A percentile compares a stretch with the other conserved stretches of the same genome.
phyloP scores from a whole-genome alignment of 306 rosid species.

The Calophaca sinica region DNA sequence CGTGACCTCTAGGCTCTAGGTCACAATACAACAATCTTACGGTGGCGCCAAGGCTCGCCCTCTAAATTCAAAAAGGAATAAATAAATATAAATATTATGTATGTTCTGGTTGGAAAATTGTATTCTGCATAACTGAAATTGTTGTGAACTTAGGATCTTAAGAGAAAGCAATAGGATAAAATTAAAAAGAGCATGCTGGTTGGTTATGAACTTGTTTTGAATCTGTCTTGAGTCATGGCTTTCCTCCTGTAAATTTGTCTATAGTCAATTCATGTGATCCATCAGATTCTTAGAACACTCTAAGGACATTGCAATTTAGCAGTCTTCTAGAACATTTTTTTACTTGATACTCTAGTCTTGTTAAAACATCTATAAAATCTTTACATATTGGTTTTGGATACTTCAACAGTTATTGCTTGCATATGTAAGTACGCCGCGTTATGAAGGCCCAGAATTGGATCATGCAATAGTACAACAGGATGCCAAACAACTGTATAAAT shows the following conservation, averaged over 20 bases:
- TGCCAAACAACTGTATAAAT: slow-evolving; percentile 45
- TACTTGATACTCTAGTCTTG: background rate
- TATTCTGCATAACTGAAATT: no score
- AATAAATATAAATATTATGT: no score
- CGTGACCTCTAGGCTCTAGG: no score
- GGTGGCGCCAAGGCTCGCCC: no score
- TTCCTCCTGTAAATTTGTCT: background rate
- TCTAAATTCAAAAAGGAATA: no score
- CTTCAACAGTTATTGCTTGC: slow-evolving; percentile 63
- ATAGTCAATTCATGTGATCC: background rate
- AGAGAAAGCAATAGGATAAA: no score
- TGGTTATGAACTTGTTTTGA: no score
- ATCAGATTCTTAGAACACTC: background rate
- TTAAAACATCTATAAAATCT: background rate
- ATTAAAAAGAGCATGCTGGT: no score
- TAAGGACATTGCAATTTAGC: background rate
- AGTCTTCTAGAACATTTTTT: background rate
- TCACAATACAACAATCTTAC: no score
- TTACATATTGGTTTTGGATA: background rate
- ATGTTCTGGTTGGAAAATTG: no score
- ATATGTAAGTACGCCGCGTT: slow-evolving; percentile 60
- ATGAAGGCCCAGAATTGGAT: slow-evolving; percentile 78
- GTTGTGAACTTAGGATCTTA: no score
- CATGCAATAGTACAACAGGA: slow-evolving; percentile 44
- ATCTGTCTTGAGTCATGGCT: no score